phyloP scores from a whole-genome alignment of 768 basidiomycete genomes.

The Auriscalpium vulgare region DNA sequence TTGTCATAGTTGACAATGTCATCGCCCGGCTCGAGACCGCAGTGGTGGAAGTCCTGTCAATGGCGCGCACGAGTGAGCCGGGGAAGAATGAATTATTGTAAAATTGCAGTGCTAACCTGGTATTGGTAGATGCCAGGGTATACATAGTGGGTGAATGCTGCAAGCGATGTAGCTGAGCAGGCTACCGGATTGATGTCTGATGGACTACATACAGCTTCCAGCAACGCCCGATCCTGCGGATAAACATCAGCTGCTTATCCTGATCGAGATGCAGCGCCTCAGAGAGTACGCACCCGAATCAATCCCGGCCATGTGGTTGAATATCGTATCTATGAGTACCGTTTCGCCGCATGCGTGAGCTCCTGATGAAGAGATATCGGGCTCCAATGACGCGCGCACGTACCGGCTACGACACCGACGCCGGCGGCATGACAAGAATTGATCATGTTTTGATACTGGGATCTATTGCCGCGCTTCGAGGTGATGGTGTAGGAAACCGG shows the following conservation, averaged over 20 bases:
- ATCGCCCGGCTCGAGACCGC: conserved; percentile 41
- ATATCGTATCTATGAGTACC: conserved; percentile 37
- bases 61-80: neutral
- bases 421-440: conserved; percentile 30
- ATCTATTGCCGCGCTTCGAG: conserved; percentile 55
- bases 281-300: conserved; percentile 21
- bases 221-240: conserved; percentile 22
- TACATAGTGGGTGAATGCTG: conserved; percentile 41
- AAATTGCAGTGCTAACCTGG: neutral
- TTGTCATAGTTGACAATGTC: conserved; percentile 49
- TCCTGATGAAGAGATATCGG: conserved; percentile 3
- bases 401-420: conserved; percentile 31
- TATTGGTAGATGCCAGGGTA: conserved; percentile 23
- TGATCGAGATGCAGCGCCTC: neutral
- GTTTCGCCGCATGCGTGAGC: conserved; percentile 18
- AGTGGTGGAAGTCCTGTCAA: conserved; percentile 54
- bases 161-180: no score
- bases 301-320: conserved; percentile 57
- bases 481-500: conserved; percentile 58
- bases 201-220: conserved; percentile 5
- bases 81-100: neutral
- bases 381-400: neutral
- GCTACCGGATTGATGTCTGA: no score
- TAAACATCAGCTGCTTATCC: neutral
- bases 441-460: conserved; percentile 39